Evolutionary conservation across 148 eudicot genomes (phyloP), one percentile per base, ranked within the genome.

Genomic region (Nepenthes gracilis): DNA sequence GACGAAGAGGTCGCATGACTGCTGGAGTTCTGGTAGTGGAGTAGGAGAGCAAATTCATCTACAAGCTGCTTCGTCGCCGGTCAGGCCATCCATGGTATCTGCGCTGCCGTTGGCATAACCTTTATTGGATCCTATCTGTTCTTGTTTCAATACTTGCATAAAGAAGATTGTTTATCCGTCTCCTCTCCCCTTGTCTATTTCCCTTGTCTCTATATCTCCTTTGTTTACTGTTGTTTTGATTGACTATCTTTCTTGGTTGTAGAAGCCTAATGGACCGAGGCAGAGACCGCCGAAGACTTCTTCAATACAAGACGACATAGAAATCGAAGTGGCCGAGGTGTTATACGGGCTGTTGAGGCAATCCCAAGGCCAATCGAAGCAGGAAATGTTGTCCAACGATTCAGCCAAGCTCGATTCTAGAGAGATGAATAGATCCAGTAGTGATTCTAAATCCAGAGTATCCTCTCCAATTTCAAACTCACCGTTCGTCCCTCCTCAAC

Each of bases 321-420:
- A 93, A 79, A 82, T 89, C 34, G 98, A 93, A 67, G 93, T 93
- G 2, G 99, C 99, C 0, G 97, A 93, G 72, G 96, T 89, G 15
- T 65, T 93, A 55, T 89, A 80, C 55, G 97, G 95, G 1, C 69
- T 89, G 70, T 88, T 72, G 96, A 82, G 87, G 47, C 96, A 88
- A 68, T 75, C 97, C 10, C 95, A 84, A 12, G 79, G 67, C 33
- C 85, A 91, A 37, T 61, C 83, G 0, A 85, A 81, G 65, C 86
- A 74, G 12, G 94, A 88, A 5, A 38, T 52, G 9, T 2, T 35
- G 54, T 55, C 70, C 2, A 78, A 65, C 72, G 84, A 77, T 63
- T 70, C 78, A 37, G 74, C 64, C 57, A 76, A 74, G 60, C 53
- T 72, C 35, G 82, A 80, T 33, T 69, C 75, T 4, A 79, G 62